These are phyloP conservation scores for Saccharomycopsis sp. DNA, from an alignment of 805 yeast species.

Conservation along the genomic window DNA sequence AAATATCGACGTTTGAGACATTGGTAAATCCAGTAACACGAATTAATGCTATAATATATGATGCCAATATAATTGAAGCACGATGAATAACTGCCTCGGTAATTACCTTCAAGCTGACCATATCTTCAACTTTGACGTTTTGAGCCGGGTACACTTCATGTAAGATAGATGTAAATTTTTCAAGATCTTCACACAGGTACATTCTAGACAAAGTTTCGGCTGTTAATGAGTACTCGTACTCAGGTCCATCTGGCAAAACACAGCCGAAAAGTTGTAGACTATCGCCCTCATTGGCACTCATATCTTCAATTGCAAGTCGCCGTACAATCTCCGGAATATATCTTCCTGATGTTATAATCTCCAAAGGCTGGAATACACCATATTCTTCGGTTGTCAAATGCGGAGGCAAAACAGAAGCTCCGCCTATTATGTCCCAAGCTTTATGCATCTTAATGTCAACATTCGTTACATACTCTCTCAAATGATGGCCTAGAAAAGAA, in stretches of 20 bases:
- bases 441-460: slow-evolving; percentile 1
- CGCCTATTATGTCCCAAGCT: neutral
- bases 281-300: neutral
- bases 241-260: neutral
- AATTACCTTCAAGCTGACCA: neutral
- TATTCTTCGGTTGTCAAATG: slow-evolving; percentile 7
- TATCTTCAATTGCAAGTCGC: neutral
- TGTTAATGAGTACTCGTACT: neutral
- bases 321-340: slow-evolving; percentile 13
- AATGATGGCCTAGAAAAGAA: slow-evolving; percentile 4
- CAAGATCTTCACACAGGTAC: slow-evolving; percentile 1
- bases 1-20: neutral
- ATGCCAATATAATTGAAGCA: slow-evolving; percentile 6
- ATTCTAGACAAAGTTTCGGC: slow-evolving; percentile 5
- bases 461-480: slow-evolving; percentile 4
- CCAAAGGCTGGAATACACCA: slow-evolving; percentile 18
- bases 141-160: neutral
- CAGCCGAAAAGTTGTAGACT: neutral
- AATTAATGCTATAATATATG: slow-evolving; percentile 7
- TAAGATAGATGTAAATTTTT: neutral
- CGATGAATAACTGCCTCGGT: slow-evolving; percentile 4
- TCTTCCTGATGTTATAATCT: slow-evolving; percentile 20
- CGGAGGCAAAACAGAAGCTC: slow-evolving; percentile 2
- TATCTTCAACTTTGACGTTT: neutral
- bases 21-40: neutral